Conservation (phyloP, 2,329 filamentous ascomycete genomes). For the Diplodia scrobiculata region DNA sequence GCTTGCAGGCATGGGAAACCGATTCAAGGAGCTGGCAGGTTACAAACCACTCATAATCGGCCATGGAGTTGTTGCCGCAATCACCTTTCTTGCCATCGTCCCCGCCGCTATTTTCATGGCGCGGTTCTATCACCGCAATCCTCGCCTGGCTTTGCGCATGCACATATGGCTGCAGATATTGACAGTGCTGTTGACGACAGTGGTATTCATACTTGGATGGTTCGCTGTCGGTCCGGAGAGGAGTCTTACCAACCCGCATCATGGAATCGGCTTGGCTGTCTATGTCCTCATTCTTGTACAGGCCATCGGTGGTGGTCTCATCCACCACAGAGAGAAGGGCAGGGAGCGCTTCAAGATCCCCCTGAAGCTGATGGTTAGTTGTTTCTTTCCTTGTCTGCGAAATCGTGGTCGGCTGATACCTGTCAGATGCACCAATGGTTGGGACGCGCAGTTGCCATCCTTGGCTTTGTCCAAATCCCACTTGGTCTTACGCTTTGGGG, state of each 20-base stretch:
- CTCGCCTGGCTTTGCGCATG: constrained; percentile 64
- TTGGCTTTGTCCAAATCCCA: constrained; percentile 85
- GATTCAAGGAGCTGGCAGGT: constrained; percentile 67
- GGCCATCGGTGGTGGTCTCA: constrained; percentile 67
- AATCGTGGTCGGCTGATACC: not conserved
- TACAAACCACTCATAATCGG: constrained; percentile 72
- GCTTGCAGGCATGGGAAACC: constrained; percentile 76
- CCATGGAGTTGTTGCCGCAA: constrained; percentile 70
- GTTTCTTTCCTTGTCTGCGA: not conserved
- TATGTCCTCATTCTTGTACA: constrained; percentile 74
- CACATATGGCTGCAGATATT: constrained; percentile 76
- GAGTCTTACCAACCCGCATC: constrained; percentile 77
- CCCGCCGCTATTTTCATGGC: constrained; percentile 73
- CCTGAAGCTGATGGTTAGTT: constrained; percentile 59
- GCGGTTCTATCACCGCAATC: constrained; percentile 67
- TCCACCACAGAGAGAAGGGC: constrained; percentile 58
- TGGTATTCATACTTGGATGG: constrained; percentile 73
- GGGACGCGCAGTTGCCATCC: constrained; percentile 72
- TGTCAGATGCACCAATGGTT: constrained; percentile 82
- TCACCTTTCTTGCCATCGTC: constrained; percentile 73
- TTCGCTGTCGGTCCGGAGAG: constrained; percentile 74
- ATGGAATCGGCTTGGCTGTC: constrained; percentile 78
- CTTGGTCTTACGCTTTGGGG: constrained; percentile 90
- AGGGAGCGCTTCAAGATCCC: constrained; percentile 59
- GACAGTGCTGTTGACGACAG: constrained; percentile 67